phyloP scores from a whole-genome alignment of 192 early-diverging fungal genomes.

The Backusella sp. region DNA sequence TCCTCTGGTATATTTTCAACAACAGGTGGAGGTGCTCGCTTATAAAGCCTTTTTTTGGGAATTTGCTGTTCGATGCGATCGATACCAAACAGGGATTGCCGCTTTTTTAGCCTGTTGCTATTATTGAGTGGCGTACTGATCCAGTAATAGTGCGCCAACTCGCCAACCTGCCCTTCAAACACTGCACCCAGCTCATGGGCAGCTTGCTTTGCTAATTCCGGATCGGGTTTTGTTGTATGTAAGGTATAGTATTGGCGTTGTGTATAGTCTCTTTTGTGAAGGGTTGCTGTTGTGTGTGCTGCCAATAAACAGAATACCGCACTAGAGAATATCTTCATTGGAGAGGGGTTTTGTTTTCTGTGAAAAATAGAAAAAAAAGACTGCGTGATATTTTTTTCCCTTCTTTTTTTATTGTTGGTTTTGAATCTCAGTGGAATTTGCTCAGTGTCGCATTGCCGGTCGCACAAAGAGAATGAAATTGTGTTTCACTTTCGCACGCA shows the following conservation, averaged over 20 bases:
- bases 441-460: not conserved
- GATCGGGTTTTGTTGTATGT: constrained; percentile 33
- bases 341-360: not conserved
- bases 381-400: not conserved
- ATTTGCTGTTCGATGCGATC: constrained; percentile 19
- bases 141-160: constrained; percentile 62
- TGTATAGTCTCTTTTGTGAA: constrained; percentile 34
- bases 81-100: not conserved
- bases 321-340: not conserved
- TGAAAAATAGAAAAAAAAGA: not conserved
- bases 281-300: not conserved
- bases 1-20: constrained; percentile 27
- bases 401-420: not conserved
- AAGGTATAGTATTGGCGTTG: constrained; percentile 51
- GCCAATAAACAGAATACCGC: not conserved
- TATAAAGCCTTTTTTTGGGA: constrained; percentile 14
- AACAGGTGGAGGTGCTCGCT: constrained; percentile 16
- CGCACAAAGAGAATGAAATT: not conserved
- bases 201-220: constrained; percentile 26
- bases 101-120: not conserved
- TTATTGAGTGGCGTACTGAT: constrained; percentile 48
- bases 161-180: constrained; percentile 65
- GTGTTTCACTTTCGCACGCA: not conserved
- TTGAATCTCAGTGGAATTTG: not conserved
- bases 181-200: constrained; percentile 39